Conservation (phyloP, 495 filamentous ascomycete genomes). For the Acidomyces sp. region DNA sequence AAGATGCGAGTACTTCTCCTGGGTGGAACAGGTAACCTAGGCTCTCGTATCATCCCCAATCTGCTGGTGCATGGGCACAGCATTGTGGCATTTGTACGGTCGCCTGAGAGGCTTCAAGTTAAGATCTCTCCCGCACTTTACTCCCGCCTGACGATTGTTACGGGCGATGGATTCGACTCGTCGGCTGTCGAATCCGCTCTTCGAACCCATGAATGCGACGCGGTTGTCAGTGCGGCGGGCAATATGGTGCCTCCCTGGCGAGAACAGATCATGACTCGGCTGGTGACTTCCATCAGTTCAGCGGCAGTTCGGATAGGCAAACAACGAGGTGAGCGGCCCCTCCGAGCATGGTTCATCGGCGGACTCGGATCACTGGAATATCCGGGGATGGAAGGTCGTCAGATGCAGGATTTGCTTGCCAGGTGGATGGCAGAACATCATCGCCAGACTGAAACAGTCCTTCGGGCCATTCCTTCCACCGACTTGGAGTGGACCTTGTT, state of each 20-base stretch:
- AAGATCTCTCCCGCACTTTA: constrained; percentile 4
- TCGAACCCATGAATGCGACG: background rate
- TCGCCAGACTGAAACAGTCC: constrained; percentile 14
- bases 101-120: constrained; percentile 25
- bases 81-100: constrained; percentile 31
- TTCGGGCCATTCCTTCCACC: constrained; percentile 13
- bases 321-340: constrained; percentile 7
- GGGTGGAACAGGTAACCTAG: constrained; percentile 34
- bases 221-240: background rate
- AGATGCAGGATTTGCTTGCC: background rate
- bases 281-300: constrained; percentile 30
- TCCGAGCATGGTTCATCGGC: constrained; percentile 19
- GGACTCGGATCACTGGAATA: constrained; percentile 14
- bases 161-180: background rate
- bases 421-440: constrained; percentile 3
- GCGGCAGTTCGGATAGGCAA: constrained; percentile 13
- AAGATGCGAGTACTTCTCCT: constrained; percentile 34
- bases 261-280: constrained; percentile 22
- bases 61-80: constrained; percentile 30
- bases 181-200: background rate
- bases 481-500: constrained; percentile 19
- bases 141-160: constrained; percentile 3
- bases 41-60: constrained; percentile 29
- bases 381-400: constrained; percentile 11
- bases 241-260: background rate